These are phyloP conservation scores for Candida vaughaniae DNA, from an alignment of 805 yeast species.

Conservation along the genomic window DNA sequence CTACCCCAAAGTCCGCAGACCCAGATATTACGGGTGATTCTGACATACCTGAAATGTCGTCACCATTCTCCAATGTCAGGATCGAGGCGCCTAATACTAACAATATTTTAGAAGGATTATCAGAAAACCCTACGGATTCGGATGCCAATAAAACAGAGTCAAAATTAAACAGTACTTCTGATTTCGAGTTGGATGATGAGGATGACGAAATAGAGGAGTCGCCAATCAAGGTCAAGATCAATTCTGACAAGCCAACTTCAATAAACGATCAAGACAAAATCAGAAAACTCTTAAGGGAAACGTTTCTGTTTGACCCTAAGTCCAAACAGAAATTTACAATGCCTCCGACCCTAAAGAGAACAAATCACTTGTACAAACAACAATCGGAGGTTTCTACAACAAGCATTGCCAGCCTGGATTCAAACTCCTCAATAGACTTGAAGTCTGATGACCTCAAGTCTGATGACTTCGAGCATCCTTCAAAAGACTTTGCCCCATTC, in stretches of 20 bases:
- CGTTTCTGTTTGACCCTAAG: conserved; percentile 20
- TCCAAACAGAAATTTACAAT: not conserved
- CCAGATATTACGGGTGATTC: conserved; percentile 26
- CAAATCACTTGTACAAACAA: not conserved
- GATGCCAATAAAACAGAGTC: conserved; percentile 1
- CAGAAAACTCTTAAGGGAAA: conserved; percentile 18
- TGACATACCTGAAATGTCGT: conserved; percentile 31
- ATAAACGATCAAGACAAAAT: conserved; percentile 1
- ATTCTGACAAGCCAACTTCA: not conserved
- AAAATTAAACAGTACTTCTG: conserved; percentile 6
- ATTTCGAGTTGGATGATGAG: conserved; percentile 24
- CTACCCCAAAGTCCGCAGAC: conserved; percentile 10
- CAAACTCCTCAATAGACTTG: conserved; percentile 2
- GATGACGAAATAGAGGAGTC: conserved; percentile 43
- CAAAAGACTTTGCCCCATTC: not conserved
- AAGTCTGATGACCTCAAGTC: conserved; percentile 6
- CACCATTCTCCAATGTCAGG: conserved; percentile 16
- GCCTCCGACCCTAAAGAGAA: not conserved
- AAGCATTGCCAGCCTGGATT: not conserved
- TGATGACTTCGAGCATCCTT: not conserved
- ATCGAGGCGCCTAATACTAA: conserved; percentile 6
- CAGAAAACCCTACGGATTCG: conserved; percentile 16
- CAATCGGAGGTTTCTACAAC: not conserved
- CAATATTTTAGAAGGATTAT: conserved; percentile 14
- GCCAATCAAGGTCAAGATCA: conserved; percentile 25